A percentile compares a stretch with the other conserved stretches of the same genome.
phyloP scores from a whole-genome alignment of 2,329 filamentous ascomycete species.

The Beauveria brongniartii region DNA sequence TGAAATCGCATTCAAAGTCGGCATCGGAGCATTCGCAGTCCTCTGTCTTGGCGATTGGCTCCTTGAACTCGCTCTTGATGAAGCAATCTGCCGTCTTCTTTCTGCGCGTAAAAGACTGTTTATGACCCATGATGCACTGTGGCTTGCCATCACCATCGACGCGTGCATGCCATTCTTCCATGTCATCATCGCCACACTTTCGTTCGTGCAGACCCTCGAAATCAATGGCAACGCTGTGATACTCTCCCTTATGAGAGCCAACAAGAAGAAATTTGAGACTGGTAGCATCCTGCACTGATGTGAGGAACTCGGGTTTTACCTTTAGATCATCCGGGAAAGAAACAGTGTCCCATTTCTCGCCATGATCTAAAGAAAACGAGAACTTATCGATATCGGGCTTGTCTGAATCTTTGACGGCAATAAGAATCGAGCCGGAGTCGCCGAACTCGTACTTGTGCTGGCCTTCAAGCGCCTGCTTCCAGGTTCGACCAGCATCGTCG shows the following conservation, averaged over 20 bases:
- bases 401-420: conserved; percentile 71
- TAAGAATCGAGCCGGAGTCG: conserved; percentile 79
- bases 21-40: conserved; percentile 71
- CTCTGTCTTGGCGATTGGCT: conserved; percentile 61
- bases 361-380: conserved; percentile 81
- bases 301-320: conserved; percentile 65
- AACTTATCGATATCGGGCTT: conserved; percentile 50
- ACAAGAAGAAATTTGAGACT: conserved; percentile 83
- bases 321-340: conserved; percentile 58
- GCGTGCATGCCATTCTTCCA: conserved; percentile 84
- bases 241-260: conserved; percentile 48
- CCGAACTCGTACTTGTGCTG: conserved; percentile 96
- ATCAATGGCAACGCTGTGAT: conserved; percentile 67
- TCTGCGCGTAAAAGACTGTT: conserved; percentile 74
- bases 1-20: conserved; percentile 96
- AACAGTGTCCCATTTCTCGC: conserved; percentile 70
- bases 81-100: conserved; percentile 88
- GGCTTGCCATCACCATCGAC: conserved; percentile 71
- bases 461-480: conserved; percentile 66
- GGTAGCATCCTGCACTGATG: conserved; percentile 86
- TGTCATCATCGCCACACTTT: conserved; percentile 68
- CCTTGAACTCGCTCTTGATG: conserved; percentile 75
- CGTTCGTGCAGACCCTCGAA: conserved; percentile 74
- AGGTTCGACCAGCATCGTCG: conserved; percentile 80
- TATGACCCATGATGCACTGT: conserved; percentile 93